Evolutionary conservation across 495 filamentous ascomycete species (phyloP).

Genomic region (Xylaria nigripes): DNA sequence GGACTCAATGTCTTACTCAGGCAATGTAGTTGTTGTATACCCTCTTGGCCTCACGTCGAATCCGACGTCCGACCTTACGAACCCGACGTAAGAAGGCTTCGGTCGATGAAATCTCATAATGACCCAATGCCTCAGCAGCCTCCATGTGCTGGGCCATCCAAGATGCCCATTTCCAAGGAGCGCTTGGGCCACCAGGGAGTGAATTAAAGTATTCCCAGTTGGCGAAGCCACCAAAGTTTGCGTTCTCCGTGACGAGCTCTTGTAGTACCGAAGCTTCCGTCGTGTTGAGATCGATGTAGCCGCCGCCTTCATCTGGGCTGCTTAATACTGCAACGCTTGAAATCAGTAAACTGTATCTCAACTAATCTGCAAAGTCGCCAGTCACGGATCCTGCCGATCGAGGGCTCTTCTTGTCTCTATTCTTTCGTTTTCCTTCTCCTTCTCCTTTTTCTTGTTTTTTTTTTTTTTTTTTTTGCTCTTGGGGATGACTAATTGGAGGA

Average conservation of each 20-base stretch:
- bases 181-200: conserved; percentile 47
- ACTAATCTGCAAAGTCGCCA: too few relatives aligned
- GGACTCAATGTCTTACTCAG: background rate
- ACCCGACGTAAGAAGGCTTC: conserved; percentile 19
- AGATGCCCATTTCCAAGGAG: conserved; percentile 64
- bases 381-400: too few relatives aligned
- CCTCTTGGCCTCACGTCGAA: conserved; percentile 22
- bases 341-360: background rate
- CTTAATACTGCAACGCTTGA: conserved; percentile 45
- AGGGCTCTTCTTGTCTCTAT: too few relatives aligned
- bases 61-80: conserved; percentile 17
- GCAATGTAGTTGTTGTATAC: conserved; percentile 20
- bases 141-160: conserved; percentile 27
- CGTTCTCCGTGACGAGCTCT: conserved; percentile 30
- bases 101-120: conserved; percentile 15
- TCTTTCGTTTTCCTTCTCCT: too few relatives aligned
- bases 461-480: background rate
- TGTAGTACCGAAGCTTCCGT: conserved; percentile 30
- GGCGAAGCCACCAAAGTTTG: conserved; percentile 65
- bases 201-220: conserved; percentile 86
- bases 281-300: conserved; percentile 31
- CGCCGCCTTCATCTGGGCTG: conserved; percentile 59
- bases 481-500: background rate
- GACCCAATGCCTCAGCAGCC: conserved; percentile 9
- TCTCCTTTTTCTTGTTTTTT: too few relatives aligned